phyloP scores from a whole-genome alignment of 192 early-diverging fungal species.

The Coemansia sp. region DNA sequence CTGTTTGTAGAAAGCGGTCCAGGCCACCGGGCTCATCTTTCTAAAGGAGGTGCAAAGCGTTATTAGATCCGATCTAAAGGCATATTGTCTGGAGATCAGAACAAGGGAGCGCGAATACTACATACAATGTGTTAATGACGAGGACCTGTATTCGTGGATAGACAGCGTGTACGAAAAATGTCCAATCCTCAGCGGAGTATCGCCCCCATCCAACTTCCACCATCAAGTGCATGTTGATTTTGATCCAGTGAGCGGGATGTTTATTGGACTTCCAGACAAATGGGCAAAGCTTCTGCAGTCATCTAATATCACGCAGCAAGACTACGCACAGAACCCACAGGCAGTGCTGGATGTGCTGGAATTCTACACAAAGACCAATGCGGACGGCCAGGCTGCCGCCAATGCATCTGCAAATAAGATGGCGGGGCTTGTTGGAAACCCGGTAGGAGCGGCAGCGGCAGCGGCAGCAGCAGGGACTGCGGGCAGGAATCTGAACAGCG shows the following conservation, averaged over 20 bases:
- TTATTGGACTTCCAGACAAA: slow-evolving; percentile 86
- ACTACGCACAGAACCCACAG: slow-evolving; percentile 97
- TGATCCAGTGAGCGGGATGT: slow-evolving; percentile 59
- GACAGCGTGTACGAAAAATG: slow-evolving; percentile 89
- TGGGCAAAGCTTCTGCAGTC: slow-evolving; percentile 93
- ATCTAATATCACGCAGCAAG: slow-evolving; percentile 94
- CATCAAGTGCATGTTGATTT: slow-evolving; percentile 62
- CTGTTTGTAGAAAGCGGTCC: slow-evolving; percentile 50
- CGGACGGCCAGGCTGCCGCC: slow-evolving; percentile 45
- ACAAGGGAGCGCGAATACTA: slow-evolving; percentile 94
- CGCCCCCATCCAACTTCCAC: slow-evolving; percentile 60
- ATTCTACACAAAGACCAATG: slow-evolving; percentile 91
- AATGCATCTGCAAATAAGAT: slow-evolving; percentile 55
- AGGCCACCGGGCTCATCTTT: slow-evolving; percentile 86
- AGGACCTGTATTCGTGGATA: slow-evolving; percentile 98
- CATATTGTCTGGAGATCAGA: slow-evolving; percentile 91
- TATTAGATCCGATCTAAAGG: slow-evolving; percentile 83
- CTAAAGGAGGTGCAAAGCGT: slow-evolving; percentile 91
- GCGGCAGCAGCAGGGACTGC: neutral
- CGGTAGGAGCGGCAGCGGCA: neutral
- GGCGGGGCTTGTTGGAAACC: slow-evolving; percentile 53
- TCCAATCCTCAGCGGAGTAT: slow-evolving; percentile 52
- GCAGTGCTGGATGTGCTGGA: slow-evolving; percentile 96
- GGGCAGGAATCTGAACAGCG: neutral
- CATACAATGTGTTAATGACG: slow-evolving; percentile 90